phyloP scores from a whole-genome alignment of 208 protist species.

The Dictyostelium gargantuum region DNA sequence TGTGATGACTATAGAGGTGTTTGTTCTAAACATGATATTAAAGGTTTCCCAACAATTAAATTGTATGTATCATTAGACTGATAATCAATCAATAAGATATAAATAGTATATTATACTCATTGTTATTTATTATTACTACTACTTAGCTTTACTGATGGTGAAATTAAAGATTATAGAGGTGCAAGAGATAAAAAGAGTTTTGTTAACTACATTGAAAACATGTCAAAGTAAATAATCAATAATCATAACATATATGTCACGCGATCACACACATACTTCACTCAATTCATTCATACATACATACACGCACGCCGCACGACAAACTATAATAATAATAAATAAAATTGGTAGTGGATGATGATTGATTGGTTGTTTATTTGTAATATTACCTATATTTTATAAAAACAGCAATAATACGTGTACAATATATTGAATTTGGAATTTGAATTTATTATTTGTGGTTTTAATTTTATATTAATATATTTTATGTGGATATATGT shows the following conservation, averaged over 20 bases:
- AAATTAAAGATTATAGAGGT: slow-evolving; percentile 21
- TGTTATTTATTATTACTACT: not conserved
- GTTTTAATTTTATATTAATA: not conserved
- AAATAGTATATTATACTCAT: too few species aligned
- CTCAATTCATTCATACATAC: too few species aligned
- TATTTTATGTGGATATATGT: not conserved
- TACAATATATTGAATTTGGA: too few species aligned
- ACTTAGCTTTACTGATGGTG: not conserved
- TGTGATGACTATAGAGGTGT: slow-evolving; percentile 11
- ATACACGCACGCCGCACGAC: too few species aligned
- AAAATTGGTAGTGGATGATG: too few species aligned
- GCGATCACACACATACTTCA: too few species aligned
- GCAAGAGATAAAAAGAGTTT: slow-evolving; percentile 1
- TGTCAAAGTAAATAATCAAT: slow-evolving; percentile 15
- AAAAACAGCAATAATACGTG: not conserved
- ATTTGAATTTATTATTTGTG: too few species aligned
- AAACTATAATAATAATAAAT: too few species aligned
- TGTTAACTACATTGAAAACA: not conserved
- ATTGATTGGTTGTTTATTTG: not conserved
- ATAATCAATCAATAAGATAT: too few species aligned
- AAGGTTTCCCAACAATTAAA: slow-evolving; percentile 70
- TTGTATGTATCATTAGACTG: not conserved
- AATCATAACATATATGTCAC: not conserved
- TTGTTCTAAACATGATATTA: not conserved
- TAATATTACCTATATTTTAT: not conserved